Evolutionary conservation across 2,329 filamentous ascomycete species (phyloP).

Genomic region (Coniochaeta prunicola): DNA sequence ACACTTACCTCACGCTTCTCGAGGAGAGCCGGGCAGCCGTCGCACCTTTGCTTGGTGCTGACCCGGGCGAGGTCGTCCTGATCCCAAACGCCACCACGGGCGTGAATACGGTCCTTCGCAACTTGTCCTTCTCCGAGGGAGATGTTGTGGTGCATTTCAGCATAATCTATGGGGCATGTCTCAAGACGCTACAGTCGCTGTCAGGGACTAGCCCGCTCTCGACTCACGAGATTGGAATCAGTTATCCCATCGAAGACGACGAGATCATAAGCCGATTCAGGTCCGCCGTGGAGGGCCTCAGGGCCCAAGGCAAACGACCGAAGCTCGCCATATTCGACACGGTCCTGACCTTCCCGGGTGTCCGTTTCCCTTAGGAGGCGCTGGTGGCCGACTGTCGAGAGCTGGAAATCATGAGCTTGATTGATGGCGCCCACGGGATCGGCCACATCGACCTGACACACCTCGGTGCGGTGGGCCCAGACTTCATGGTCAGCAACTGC

Average conservation of each 20-base stretch:
- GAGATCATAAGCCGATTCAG: constrained; percentile 57
- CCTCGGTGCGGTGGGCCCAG: constrained; percentile 58
- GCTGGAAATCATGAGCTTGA: constrained; percentile 60
- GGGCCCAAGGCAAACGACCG: constrained; percentile 51
- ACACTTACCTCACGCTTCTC: constrained; percentile 54
- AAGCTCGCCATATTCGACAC: constrained; percentile 72
- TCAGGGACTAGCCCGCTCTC: constrained; percentile 54
- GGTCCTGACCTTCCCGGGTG: constrained; percentile 70
- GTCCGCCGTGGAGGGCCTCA: constrained; percentile 44
- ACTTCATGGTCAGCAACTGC: constrained; percentile 85
- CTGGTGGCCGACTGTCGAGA: constrained; percentile 58
- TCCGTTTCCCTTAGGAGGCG: constrained; percentile 70
- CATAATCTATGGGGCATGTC: constrained; percentile 72
- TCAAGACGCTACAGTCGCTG: constrained; percentile 65
- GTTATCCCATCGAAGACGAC: constrained; percentile 64
- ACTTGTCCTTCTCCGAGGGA: constrained; percentile 57
- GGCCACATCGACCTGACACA: constrained; percentile 68
- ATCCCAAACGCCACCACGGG: constrained; percentile 75
- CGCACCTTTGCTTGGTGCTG: constrained; percentile 59
- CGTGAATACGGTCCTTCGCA: constrained; percentile 73
- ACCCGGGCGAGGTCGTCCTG: constrained; percentile 62
- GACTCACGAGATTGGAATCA: constrained; percentile 48
- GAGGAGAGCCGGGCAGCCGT: constrained; percentile 58
- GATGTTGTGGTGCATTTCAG: constrained; percentile 76
- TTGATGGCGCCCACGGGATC: constrained; percentile 81